A percentile compares a stretch with the other conserved stretches of the same genome.
phyloP scores from a whole-genome alignment of 2,329 filamentous ascomycete species.

The Aaosphaeria pasadenensis region DNA sequence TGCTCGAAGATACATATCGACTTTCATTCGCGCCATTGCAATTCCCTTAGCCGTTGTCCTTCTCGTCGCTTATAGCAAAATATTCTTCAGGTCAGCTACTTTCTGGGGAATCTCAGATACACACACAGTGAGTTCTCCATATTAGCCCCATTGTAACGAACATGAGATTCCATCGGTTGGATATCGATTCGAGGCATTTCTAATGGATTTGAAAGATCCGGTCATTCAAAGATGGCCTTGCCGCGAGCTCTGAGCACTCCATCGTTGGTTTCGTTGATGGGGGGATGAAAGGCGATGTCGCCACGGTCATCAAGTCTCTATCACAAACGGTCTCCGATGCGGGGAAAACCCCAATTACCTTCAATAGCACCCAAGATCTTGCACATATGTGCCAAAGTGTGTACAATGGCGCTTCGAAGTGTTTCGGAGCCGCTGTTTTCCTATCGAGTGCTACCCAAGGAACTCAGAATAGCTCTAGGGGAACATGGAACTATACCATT shows the following conservation, averaged over 20 bases:
- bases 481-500: constrained; percentile 24
- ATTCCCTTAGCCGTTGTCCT: constrained; percentile 20
- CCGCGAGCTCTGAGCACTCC: constrained; percentile 8
- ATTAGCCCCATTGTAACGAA: no score
- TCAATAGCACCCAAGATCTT: constrained; percentile 8
- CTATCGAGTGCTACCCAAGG: constrained; percentile 28
- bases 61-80: constrained; percentile 18
- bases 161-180: no score
- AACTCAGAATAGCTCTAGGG: constrained; percentile 24
- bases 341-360: constrained; percentile 13
- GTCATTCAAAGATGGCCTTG: constrained; percentile 14
- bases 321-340: constrained; percentile 12
- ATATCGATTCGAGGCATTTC: not conserved
- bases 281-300: constrained; percentile 18
- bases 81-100: constrained; percentile 18
- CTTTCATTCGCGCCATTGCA: constrained; percentile 20
- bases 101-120: constrained; percentile 18
- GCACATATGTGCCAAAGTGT: constrained; percentile 11
- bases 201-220: constrained; percentile 13
- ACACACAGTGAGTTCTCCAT: constrained; percentile 15
- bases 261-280: constrained; percentile 24
- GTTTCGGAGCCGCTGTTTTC: constrained; percentile 19
- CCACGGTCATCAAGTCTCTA: constrained; percentile 17
- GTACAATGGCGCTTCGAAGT: constrained; percentile 9
- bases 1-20: constrained; percentile 15